phyloP scores from a whole-genome alignment of 495 filamentous ascomycete genomes.

The Penicillium goetzii region DNA sequence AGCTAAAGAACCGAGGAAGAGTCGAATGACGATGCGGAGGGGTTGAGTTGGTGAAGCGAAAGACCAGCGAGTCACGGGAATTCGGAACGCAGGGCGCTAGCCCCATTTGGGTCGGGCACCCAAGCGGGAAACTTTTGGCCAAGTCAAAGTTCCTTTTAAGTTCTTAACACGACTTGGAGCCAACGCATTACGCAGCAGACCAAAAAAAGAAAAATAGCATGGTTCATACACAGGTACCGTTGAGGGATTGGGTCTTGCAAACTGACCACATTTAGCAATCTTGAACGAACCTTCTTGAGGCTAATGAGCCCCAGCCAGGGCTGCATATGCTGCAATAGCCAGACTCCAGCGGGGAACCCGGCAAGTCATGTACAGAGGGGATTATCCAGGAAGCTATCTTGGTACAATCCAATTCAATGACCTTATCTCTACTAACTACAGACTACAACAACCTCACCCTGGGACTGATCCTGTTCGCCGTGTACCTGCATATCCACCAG shows the following conservation, averaged over 20 bases:
- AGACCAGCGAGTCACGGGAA: constrained; percentile 37
- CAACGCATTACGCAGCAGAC: constrained; percentile 17
- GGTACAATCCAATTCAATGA: neutral
- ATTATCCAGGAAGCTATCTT: neutral
- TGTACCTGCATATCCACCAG: constrained; percentile 26
- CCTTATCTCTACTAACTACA: neutral
- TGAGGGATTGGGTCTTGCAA: neutral
- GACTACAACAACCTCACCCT: neutral
- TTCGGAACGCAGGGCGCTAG: constrained; percentile 30
- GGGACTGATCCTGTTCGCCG: neutral
- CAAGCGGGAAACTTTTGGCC: constrained; percentile 16
- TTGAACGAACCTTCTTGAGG: neutral
- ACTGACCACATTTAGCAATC: neutral
- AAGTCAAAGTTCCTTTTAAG: neutral
- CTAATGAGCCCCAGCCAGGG: neutral
- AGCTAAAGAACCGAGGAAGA: neutral
- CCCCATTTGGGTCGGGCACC: constrained; percentile 28
- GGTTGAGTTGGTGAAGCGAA: constrained; percentile 37
- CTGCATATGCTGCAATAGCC: constrained; percentile 5
- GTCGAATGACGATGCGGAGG: constrained; percentile 28
- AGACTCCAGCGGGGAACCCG: neutral
- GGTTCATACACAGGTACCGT: too few relatives aligned
- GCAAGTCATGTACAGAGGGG: neutral
- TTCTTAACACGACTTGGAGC: neutral
- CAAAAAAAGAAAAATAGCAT: neutral